A percentile compares a stretch with the other conserved stretches of the same genome.
Evolutionary conservation across 2,329 filamentous ascomycete genomes (phyloP).

Genomic region (Penicillium verrucosum): DNA sequence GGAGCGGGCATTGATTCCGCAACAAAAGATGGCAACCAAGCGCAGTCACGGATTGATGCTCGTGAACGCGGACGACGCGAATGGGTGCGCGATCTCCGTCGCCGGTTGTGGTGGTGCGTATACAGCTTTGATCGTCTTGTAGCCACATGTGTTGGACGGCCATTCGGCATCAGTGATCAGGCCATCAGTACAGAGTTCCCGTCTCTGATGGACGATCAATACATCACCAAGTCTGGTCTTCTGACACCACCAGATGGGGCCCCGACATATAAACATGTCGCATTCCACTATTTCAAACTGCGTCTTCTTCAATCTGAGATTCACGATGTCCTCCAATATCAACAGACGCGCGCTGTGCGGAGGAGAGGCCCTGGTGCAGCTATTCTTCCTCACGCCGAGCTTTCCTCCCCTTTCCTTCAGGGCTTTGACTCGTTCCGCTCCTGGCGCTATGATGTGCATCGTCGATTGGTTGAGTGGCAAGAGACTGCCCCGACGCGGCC

Average conservation of each 20-base stretch:
- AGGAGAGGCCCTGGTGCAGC: slow-evolving; percentile 61
- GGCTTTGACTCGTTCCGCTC: slow-evolving; percentile 80
- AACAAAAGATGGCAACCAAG: slow-evolving; percentile 35
- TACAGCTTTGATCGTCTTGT: slow-evolving; percentile 95
- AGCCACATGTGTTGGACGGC: slow-evolving; percentile 86
- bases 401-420: slow-evolving; percentile 80
- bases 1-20: slow-evolving; percentile 62
- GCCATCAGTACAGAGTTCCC: slow-evolving; percentile 95
- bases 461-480: slow-evolving; percentile 81
- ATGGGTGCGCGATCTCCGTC: slow-evolving; percentile 80
- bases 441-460: slow-evolving; percentile 86
- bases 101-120: slow-evolving; percentile 93
- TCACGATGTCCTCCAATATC: slow-evolving; percentile 85
- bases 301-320: slow-evolving; percentile 91
- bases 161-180: slow-evolving; percentile 93
- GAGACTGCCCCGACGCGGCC: slow-evolving; percentile 70
- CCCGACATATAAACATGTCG: slow-evolving; percentile 84
- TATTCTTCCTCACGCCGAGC: slow-evolving; percentile 70
- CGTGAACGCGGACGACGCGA: slow-evolving; percentile 67
- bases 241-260: slow-evolving; percentile 57
- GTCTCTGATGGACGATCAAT: slow-evolving; percentile 80
- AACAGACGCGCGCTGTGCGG: slow-evolving; percentile 78
- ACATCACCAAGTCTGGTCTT: slow-evolving; percentile 78
- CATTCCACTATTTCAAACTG: slow-evolving; percentile 88
- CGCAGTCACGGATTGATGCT: slow-evolving; percentile 44